Percentiles rank a stretch among this genome's conserved stretches.
Conservation (phyloP, 2,329 filamentous ascomycete species). For the Moelleriella libera region DNA sequence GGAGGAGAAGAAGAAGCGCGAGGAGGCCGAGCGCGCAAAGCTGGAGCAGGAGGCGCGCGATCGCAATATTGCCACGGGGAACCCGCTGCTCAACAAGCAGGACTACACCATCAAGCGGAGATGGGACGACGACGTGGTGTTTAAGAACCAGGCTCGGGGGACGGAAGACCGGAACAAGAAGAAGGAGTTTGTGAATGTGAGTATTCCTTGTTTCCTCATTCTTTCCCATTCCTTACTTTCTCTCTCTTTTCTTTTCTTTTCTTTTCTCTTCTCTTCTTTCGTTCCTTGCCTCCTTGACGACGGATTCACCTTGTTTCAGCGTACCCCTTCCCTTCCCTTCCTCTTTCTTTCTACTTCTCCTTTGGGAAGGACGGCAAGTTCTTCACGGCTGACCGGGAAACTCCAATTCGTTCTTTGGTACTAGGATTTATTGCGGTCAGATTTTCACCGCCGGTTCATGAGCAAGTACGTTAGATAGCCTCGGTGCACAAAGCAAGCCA, state of each 20-base stretch:
- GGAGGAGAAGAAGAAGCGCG: constrained; percentile 26
- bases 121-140: constrained; percentile 98
- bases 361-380: too few relatives aligned
- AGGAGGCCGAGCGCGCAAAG: constrained; percentile 66
- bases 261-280: constrained; percentile 1
- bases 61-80: constrained; percentile 79
- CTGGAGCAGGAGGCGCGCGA: constrained; percentile 74
- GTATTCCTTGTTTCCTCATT: constrained; percentile 12
- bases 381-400: too few relatives aligned
- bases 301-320: not conserved
- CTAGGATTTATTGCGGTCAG: constrained; percentile 75
- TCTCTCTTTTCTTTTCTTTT: not conserved
- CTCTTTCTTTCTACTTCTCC: too few relatives aligned
- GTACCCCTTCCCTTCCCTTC: too few relatives aligned
- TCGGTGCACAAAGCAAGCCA: not conserved
- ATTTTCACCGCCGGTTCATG: constrained; percentile 99
- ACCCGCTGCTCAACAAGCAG: constrained; percentile 76
- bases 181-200: constrained; percentile 93
- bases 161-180: constrained; percentile 79
- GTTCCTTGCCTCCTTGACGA: not conserved
- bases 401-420: not conserved
- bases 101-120: constrained; percentile 85
- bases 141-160: constrained; percentile 94
- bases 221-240: too few relatives aligned
- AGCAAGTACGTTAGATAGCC: constrained; percentile 45